Base-by-base conservation (phyloP, 345 rosid genomes). In the Hypericum perforatum region DNA sequence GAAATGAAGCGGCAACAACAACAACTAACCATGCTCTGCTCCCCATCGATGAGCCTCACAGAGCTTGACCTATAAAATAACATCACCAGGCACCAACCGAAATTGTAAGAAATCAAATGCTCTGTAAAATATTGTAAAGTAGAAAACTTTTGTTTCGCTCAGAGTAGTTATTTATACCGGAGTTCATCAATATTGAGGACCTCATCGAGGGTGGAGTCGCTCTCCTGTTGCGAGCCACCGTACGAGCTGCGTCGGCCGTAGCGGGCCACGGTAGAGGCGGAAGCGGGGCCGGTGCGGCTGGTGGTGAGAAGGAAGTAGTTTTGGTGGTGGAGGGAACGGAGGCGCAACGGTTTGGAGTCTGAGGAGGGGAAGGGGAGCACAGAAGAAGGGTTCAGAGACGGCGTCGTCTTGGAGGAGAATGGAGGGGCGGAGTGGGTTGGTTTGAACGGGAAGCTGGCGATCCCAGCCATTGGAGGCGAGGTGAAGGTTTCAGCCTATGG, bases 1-100 rank as follows among this genome's bases (percentile, higher is more conserved):
- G 39, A 5, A 6, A 55, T n/a, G 9, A 69, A 61, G 44, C 29
- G 45, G 6, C 9, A 10, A 39, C 8, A 6, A 38, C 32, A 36
- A 7, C 7, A n/a, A 68, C 86, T 60, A 64, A 91, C 98, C 96
- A 91, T 87, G 60, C 81, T 78, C 51, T 91, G 95, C 63, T 82
- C 44, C 46, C 62, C 71, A 62, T 84, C 90, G 43, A 90, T 84
- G 11, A 90, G 83, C 66, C 97, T 80, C 59, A 90, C 97, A 12
- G 78, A 63, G 71, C 65, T 64, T 22, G 97, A 84, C 81, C 95
- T 89, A 62, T 58, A 45, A 45, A 40, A 63, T 22, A 43, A 44
- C 37, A 41, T 22, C 52, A 13, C 16, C 48, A 39, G 66, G 16
- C 7, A 37, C 44, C 41, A 57, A 15, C 6, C 0, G 16, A 46